Percentiles rank a stretch among this genome's conserved stretches.
Conservation (phyloP, 2,329 filamentous ascomycete species). For the Paracamarosporium sp. region DNA sequence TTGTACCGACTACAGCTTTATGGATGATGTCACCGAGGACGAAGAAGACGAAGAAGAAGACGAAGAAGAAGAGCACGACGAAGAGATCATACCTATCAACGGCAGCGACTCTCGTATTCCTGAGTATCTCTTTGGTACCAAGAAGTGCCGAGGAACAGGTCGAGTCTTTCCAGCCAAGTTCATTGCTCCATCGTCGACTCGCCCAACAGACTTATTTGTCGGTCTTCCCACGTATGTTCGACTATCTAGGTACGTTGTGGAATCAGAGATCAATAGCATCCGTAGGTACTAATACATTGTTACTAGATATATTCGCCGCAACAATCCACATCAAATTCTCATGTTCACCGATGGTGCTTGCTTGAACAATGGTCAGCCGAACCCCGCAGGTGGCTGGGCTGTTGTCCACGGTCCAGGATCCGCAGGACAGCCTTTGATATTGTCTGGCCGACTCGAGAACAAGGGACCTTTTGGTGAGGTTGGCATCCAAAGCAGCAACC, state of each 20-base stretch:
- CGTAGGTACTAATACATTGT: neutral
- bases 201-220: neutral
- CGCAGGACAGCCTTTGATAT: constrained; percentile 6
- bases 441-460: constrained; percentile 48
- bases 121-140: neutral
- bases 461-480: constrained; percentile 51
- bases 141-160: constrained; percentile 5
- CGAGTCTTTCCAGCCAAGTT: constrained; percentile 3
- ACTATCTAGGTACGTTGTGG: neutral
- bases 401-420: constrained; percentile 25
- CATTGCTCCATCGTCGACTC: neutral
- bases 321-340: constrained; percentile 30
- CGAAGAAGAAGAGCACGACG: neutral
- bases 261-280: neutral
- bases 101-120: neutral
- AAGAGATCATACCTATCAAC: neutral
- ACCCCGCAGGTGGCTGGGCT: constrained; percentile 27
- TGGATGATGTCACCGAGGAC: neutral
- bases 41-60: neutral
- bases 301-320: constrained; percentile 3
- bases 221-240: neutral
- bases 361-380: constrained; percentile 48
- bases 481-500: constrained; percentile 56
- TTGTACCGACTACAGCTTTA: constrained; percentile 8
- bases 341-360: constrained; percentile 58